Percentiles rank a stretch among this genome's conserved stretches.
These are phyloP conservation scores for Lactarius vividus DNA, from an alignment of 768 basidiomycete species.

Conservation along the genomic window DNA sequence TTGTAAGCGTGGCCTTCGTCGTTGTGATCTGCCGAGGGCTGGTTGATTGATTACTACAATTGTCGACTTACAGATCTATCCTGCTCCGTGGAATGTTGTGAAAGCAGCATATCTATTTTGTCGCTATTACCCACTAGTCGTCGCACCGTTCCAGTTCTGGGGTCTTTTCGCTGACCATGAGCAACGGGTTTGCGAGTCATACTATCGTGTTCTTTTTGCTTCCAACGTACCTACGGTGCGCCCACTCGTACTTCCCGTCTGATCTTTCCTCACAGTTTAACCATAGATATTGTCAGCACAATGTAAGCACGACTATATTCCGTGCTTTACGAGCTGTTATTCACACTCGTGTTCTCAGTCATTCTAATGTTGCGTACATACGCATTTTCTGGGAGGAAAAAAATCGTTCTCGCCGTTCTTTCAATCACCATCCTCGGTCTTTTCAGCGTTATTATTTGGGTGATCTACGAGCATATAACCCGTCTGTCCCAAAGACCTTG, in stretches of 20 bases:
- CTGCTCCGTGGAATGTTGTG: slow-evolving; percentile 13
- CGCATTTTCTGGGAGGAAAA: slow-evolving; percentile 21
- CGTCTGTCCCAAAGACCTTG: background rate
- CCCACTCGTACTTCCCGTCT: background rate
- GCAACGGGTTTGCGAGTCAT: background rate
- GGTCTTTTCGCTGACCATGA: slow-evolving; percentile 9
- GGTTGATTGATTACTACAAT: background rate
- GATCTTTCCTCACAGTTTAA: background rate
- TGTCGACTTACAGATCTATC: slow-evolving; percentile 18
- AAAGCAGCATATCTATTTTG: slow-evolving; percentile 25
- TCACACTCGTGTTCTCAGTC: slow-evolving; percentile 13
- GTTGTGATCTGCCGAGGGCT: background rate
- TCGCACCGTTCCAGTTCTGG: slow-evolving; percentile 24
- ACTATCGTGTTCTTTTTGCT: slow-evolving; percentile 16
- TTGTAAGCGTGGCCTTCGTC: slow-evolving; percentile 5
- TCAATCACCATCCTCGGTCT: background rate
- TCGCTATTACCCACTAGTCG: slow-evolving; percentile 20
- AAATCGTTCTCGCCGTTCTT: slow-evolving; percentile 7
- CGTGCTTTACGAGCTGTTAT: background rate
- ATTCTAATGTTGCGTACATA: slow-evolving; percentile 27
- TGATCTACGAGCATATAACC: background rate
- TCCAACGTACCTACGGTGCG: slow-evolving; percentile 18
- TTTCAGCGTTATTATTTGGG: slow-evolving; percentile 10
- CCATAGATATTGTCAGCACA: slow-evolving; percentile 19
- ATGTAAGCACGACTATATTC: slow-evolving; percentile 3